phyloP scores from a whole-genome alignment of 2,329 filamentous ascomycete genomes.

The Knoxdaviesia capensis region DNA sequence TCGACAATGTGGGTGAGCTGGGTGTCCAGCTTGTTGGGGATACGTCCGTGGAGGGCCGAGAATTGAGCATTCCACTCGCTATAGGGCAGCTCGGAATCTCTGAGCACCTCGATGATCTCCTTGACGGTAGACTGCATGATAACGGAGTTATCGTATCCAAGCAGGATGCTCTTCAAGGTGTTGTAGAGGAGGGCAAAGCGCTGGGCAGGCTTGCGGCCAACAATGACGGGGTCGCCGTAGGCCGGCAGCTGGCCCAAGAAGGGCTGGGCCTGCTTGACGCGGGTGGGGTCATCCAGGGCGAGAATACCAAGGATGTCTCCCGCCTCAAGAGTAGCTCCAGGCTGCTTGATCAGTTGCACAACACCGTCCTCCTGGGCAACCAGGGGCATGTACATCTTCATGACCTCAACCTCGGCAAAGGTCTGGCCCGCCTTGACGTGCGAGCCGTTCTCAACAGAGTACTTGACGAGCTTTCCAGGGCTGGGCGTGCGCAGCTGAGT shows the following conservation, averaged over 20 bases:
- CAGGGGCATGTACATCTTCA: constrained; percentile 99
- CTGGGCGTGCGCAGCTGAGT: constrained; percentile 90
- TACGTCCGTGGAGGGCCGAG: constrained; percentile 88
- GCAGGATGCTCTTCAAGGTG: constrained; percentile 71
- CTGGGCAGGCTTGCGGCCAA: constrained; percentile 83
- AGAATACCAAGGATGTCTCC: constrained; percentile 98
- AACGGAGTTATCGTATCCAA: constrained; percentile 91
- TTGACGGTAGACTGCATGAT: constrained; percentile 79
- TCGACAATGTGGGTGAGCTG: constrained; percentile 74
- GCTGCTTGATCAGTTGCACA: constrained; percentile 97
- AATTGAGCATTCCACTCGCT: constrained; percentile 94
- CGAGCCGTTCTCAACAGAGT: constrained; percentile 83
- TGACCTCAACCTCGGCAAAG: constrained; percentile 95
- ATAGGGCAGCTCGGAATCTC: constrained; percentile 78
- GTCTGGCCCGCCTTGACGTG: constrained; percentile 84
- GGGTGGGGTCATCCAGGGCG: constrained; percentile 81
- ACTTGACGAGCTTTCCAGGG: constrained; percentile 96
- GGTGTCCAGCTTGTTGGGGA: constrained; percentile 81
- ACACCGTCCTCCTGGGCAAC: constrained; percentile 88
- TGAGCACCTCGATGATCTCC: constrained; percentile 76
- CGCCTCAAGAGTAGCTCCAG: constrained; percentile 89
- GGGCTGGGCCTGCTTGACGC: constrained; percentile 88
- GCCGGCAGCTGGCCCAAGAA: constrained; percentile 83
- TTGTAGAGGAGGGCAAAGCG: constrained; percentile 58
- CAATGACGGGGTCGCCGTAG: constrained; percentile 66